phyloP scores from a whole-genome alignment of 441 rosid species.

The Aleurites moluccanus region DNA sequence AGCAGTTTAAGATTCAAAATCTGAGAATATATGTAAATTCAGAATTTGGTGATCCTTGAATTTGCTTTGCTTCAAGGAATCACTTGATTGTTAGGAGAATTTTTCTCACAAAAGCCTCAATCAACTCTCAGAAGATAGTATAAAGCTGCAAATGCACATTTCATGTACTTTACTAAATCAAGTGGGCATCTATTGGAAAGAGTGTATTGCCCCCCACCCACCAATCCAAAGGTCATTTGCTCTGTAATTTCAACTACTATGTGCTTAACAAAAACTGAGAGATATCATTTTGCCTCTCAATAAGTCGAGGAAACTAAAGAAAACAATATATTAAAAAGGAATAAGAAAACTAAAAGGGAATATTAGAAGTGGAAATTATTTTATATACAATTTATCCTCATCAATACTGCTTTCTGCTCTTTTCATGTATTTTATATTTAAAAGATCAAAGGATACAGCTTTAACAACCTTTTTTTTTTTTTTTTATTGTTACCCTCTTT shows the following conservation, averaged over 20 bases:
- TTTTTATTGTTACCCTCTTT: not conserved
- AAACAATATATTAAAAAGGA: not conserved
- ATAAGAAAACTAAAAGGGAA: not conserved
- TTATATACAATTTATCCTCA: not conserved
- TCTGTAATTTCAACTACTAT: slow-evolving; percentile 1
- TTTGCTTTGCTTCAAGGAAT: not conserved
- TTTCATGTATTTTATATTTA: not conserved
- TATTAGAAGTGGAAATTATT: not conserved
- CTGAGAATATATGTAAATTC: not conserved
- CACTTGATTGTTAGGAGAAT: not conserved
- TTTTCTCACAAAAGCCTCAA: not conserved
- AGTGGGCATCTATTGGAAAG: not conserved
- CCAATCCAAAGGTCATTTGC: slow-evolving; percentile 1
- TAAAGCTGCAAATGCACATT: slow-evolving; percentile 8
- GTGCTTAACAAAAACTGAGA: slow-evolving; percentile 19
- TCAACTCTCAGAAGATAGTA: not conserved
- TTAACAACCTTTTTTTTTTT: not conserved
- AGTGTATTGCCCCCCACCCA: not conserved
- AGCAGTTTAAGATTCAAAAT: not conserved
- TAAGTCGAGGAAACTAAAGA: slow-evolving; percentile 5
- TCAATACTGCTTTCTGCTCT: slow-evolving; percentile 8
- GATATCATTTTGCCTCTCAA: slow-evolving; percentile 13
- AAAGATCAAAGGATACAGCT: not conserved
- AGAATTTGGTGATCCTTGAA: not conserved
- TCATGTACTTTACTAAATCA: not conserved